Base-by-base conservation (phyloP, 805 yeast genomes). In the Komagataella pseudopastoris region DNA sequence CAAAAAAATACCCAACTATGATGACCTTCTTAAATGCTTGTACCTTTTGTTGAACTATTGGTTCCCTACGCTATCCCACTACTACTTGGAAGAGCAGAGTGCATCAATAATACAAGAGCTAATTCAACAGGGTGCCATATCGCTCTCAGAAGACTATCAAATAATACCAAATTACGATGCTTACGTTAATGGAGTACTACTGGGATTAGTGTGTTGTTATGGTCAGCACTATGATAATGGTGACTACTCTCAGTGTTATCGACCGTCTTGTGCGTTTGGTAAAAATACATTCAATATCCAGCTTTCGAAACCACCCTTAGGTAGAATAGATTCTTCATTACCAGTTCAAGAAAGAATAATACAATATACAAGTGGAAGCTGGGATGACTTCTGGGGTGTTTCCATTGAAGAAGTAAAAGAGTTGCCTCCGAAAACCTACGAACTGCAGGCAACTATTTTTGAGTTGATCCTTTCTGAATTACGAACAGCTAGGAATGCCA, bases 391-490 rank as follows among this genome's bases (percentile, higher is more conserved):
- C 14, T 30, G 39, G 39, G 39, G 39, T 5, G 39, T 30, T 30
- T 30, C 39, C 4, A 12, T 30, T 30, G 39, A 30, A 8, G 14
- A 30, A 30, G 39, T 30, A 2, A 30, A 30, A 30, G 39, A 10
- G 39, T 10, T 30, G 39, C 39, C 39, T 30, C 39, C 39, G 6
- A 30, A 30, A 30, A 30, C 39, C 14, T 30, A 30, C 14, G 58
- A 66, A 58, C 72, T 80, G 44, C 96, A 88, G 61, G 82, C 87
- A 52, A 80, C 82, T 52, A 75, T 86, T 3, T 88, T 84, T 64
- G 96, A 88, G 60, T 67, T 87, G 49, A 77, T 88, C 24, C 71
- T 80, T 52, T 76, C 80, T 48, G 95, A 87, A 56, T 87, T 83
- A 58, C 74, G 79, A 16, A 84, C 83, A 50, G 74, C 86, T 22